phyloP scores from a whole-genome alignment of 305 asterid species.

The Fraxinus latifolia region DNA sequence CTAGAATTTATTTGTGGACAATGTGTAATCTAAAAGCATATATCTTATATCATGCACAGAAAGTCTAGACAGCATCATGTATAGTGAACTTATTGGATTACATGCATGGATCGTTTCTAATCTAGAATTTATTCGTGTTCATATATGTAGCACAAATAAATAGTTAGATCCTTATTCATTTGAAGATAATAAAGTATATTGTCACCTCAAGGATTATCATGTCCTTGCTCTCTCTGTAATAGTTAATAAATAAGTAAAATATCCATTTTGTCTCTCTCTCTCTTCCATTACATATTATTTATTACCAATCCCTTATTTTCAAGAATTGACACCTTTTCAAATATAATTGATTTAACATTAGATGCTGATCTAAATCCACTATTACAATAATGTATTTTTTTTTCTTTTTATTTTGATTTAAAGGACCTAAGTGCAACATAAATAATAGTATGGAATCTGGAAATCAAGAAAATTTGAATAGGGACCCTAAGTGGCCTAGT shows the following conservation, averaged over 20 bases:
- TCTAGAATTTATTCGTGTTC: not conserved
- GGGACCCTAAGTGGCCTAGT: not conserved
- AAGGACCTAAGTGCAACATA: not conserved
- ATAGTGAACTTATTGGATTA: too few species aligned
- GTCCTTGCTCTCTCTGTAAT: not conserved
- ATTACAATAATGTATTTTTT: too few species aligned
- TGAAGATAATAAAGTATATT: not conserved
- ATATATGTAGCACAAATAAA: not conserved
- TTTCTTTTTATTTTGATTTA: too few species aligned
- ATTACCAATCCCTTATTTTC: not conserved
- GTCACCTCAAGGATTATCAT: not conserved
- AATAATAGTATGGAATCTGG: too few species aligned
- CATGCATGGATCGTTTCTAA: too few species aligned
- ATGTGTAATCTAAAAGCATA: too few species aligned
- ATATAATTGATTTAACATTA: too few species aligned
- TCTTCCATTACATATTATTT: too few species aligned
- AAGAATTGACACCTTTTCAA: not conserved
- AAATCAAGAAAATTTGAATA: not conserved
- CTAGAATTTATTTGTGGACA: too few species aligned
- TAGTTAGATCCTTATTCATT: not conserved
- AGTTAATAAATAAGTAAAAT: not conserved
- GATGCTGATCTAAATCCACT: too few species aligned
- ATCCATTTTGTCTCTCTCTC: not conserved
- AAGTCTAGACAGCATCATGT: too few species aligned
- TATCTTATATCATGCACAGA: too few species aligned